phyloP scores from a whole-genome alignment of 257 asterid genomes.

The Lithospermum erythrorhizon region DNA sequence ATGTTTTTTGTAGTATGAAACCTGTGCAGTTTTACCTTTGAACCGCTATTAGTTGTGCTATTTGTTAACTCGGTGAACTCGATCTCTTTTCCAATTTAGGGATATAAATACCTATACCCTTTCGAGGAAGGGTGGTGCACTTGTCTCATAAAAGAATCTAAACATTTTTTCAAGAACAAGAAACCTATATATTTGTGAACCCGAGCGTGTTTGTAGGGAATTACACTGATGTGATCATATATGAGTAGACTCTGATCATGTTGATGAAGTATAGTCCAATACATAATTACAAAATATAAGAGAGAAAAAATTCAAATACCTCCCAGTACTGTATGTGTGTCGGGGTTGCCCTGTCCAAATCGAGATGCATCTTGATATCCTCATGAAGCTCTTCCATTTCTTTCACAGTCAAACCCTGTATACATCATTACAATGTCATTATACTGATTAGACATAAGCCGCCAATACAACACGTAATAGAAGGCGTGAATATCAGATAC shows the following conservation, averaged over 20 bases:
- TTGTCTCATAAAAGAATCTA: not conserved
- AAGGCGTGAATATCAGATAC: not conserved
- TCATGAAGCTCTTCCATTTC: slow-evolving; percentile 92
- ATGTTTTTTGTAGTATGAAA: not conserved
- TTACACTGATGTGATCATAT: not conserved
- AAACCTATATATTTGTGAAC: not conserved
- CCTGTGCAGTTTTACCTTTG: not conserved
- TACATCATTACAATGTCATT: slow-evolving; percentile 4
- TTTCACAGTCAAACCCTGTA: slow-evolving; percentile 70
- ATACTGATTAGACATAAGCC: too few species aligned
- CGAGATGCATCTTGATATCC: slow-evolving; percentile 92
- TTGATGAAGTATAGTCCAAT: not conserved
- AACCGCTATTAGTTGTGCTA: not conserved
- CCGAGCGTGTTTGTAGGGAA: too few species aligned
- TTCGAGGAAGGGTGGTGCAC: not conserved
- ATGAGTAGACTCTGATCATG: not conserved
- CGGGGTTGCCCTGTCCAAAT: slow-evolving; percentile 76
- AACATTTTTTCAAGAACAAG: not conserved
- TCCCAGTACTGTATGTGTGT: slow-evolving; percentile 81
- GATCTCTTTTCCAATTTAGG: not conserved
- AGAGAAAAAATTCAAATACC: slow-evolving; percentile 23
- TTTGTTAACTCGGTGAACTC: not conserved
- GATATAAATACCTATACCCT: too few species aligned
- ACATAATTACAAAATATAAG: not conserved
- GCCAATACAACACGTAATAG: not conserved